Conservation (phyloP, 2,329 filamentous ascomycete genomes). For the Lachnellula cervina region DNA sequence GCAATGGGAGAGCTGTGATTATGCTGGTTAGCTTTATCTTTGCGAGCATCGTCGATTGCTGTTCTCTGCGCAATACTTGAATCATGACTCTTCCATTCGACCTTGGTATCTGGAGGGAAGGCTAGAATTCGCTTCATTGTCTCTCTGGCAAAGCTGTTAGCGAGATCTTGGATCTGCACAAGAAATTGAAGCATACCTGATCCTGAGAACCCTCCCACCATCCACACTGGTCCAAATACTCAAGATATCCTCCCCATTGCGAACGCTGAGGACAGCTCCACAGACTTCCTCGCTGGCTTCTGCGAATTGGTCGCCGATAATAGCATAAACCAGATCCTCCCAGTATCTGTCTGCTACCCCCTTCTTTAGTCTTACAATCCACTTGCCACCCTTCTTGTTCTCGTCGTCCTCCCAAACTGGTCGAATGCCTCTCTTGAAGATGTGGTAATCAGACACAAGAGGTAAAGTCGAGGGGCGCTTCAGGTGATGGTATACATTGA, state of each 20-base stretch:
- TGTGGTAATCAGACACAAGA: constrained; percentile 93
- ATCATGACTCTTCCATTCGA: constrained; percentile 95
- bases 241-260: constrained; percentile 93
- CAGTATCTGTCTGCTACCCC: constrained; percentile 94
- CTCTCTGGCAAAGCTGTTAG: constrained; percentile 55
- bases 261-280: constrained; percentile 87
- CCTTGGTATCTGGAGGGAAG: constrained; percentile 81
- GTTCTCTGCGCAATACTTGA: constrained; percentile 90
- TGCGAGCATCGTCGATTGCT: constrained; percentile 84
- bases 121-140: constrained; percentile 86
- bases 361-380: constrained; percentile 96
- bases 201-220: constrained; percentile 90
- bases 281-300: constrained; percentile 94
- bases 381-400: constrained; percentile 94
- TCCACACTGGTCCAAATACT: constrained; percentile 97
- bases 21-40: constrained; percentile 66
- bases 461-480: constrained; percentile 84
- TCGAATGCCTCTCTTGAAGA: constrained; percentile 94
- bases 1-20: constrained; percentile 27
- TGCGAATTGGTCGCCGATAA: constrained; percentile 89
- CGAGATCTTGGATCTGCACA: neutral
- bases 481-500: constrained; percentile 80
- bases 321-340: constrained; percentile 87
- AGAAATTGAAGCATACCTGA: constrained; percentile 59
- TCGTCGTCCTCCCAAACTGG: constrained; percentile 99